Conservation (phyloP, 768 basidiomycete genomes). For the Hydnomerulius pinastri region DNA sequence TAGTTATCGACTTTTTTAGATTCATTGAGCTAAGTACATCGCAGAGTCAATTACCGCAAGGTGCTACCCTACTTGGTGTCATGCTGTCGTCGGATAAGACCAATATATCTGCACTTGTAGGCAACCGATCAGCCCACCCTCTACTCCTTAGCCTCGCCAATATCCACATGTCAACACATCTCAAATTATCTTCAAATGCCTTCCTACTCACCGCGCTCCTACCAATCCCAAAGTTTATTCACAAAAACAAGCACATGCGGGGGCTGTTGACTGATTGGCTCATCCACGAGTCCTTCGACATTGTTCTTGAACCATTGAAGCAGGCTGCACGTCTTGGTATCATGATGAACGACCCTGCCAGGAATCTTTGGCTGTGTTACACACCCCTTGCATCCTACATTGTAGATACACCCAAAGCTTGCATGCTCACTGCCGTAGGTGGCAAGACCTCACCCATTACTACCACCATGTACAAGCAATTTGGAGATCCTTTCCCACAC, state of each 20-base stretch:
- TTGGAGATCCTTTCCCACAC: slow-evolving; percentile 18
- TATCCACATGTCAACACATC: slow-evolving; percentile 25
- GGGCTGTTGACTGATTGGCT: slow-evolving; percentile 30
- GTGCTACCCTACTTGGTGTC: slow-evolving; percentile 21
- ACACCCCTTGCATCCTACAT: slow-evolving; percentile 33
- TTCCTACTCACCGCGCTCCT: slow-evolving; percentile 29
- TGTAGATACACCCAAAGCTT: slow-evolving; percentile 34
- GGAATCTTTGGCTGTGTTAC: slow-evolving; percentile 19
- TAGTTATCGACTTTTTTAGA: slow-evolving; percentile 1
- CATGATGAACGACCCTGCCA: slow-evolving; percentile 28
- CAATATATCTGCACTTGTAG: slow-evolving; percentile 30
- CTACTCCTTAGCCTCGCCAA: slow-evolving; percentile 35
- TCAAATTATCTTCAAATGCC: slow-evolving; percentile 26
- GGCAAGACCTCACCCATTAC: slow-evolving; percentile 34
- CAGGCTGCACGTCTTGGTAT: slow-evolving; percentile 27
- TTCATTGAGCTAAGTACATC: no score
- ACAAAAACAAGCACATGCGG: slow-evolving; percentile 16
- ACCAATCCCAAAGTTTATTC: slow-evolving; percentile 29
- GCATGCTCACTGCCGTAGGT: slow-evolving; percentile 29
- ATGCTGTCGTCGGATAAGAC: slow-evolving; percentile 37
- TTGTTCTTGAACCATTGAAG: slow-evolving; percentile 31
- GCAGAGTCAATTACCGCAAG: slow-evolving; percentile 15
- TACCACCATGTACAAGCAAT: slow-evolving; percentile 29
- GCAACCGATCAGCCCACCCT: slow-evolving; percentile 31
- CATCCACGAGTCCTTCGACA: slow-evolving; percentile 33